phyloP scores from a whole-genome alignment of 83 land plant genomes.

The Larix sibirica region DNA sequence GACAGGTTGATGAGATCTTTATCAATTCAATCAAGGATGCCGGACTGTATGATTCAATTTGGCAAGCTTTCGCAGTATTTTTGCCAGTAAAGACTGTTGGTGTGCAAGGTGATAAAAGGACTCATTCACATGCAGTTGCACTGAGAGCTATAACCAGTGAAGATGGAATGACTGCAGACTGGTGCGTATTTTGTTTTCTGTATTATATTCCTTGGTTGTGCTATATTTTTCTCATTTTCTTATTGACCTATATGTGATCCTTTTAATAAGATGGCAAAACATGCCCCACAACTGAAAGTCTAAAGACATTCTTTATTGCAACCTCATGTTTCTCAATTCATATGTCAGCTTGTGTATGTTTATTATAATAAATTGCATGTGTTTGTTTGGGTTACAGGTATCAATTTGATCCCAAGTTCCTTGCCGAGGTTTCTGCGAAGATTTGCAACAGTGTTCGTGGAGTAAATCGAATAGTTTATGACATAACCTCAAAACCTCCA shows the following conservation, averaged over 20 bases:
- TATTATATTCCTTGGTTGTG: not conserved
- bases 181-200: constrained; percentile 39
- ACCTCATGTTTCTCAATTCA: not conserved
- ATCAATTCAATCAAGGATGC: constrained; percentile 82
- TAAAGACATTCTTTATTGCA: not conserved
- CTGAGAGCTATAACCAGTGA: constrained; percentile 95
- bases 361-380: not conserved
- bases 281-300: too few species aligned
- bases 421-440: constrained; percentile 76
- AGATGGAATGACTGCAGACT: constrained; percentile 99
- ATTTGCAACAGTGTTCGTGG: constrained; percentile 93
- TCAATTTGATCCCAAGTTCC: constrained; percentile 79
- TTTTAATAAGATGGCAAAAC: too few species aligned
- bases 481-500: constrained; percentile 99
- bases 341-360: not conserved
- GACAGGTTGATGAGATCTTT: constrained; percentile 94
- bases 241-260: too few species aligned
- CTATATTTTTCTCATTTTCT: not conserved
- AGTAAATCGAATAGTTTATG: constrained; percentile 86
- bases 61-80: constrained; percentile 99
- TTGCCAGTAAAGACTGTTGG: constrained; percentile 83
- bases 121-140: constrained; percentile 82
- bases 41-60: constrained; percentile 89
- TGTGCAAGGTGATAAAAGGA: constrained; percentile 95
- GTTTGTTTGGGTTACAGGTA: constrained; percentile 59